Base-by-base conservation (phyloP, 805 yeast genomes). In the Lachancea waltii region DNA sequence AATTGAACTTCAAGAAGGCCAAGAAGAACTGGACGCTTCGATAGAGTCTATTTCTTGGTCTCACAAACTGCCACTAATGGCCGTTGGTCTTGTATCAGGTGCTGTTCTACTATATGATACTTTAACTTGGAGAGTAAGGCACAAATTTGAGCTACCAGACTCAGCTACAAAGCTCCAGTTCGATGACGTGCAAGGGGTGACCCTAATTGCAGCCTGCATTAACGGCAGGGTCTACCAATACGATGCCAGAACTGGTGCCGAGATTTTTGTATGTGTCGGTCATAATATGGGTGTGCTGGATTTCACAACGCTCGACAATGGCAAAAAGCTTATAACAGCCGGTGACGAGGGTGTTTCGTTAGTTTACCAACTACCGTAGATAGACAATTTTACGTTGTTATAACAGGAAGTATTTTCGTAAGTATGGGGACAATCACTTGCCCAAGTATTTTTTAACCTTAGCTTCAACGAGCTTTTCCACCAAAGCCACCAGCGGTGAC, bases 281-380 rank as follows among this genome's bases (percentile, higher is more conserved):
- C 98, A 92, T 60, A 83, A 82, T 62, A 84, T 85, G 83, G 97
- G 97, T 45, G 79, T 92, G 14, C 70, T 92, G 46, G 97, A 86
- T 52, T 90, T 92, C 56, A 78, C 81, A 14, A 55, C 81, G 30
- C 74, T 78, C 41, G 78, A 75, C 28, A 64, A 73, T 32, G 90
- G 86, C 19, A 70, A 72, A 36, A 79, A 80, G 57, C 54, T 92
- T 31, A 72, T 87, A 25, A 85, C 97, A 15, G 98, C 96, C 10
- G 97, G 97, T 47, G 98, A 92, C 60, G 98, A 92, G 62, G 95
- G 95, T 49, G 96, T 92, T 22, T 77, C 94, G 9, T 67, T 90
- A 47, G 75, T 90, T 8, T 87, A 78, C 50, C 68, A 70, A 42
- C 53, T 58, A 19, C 63, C 62, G 43, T 23, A 32, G 29, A 14